Conservation (phyloP, 2,329 filamentous ascomycete genomes). For the Dothiorella sarmentorum region DNA sequence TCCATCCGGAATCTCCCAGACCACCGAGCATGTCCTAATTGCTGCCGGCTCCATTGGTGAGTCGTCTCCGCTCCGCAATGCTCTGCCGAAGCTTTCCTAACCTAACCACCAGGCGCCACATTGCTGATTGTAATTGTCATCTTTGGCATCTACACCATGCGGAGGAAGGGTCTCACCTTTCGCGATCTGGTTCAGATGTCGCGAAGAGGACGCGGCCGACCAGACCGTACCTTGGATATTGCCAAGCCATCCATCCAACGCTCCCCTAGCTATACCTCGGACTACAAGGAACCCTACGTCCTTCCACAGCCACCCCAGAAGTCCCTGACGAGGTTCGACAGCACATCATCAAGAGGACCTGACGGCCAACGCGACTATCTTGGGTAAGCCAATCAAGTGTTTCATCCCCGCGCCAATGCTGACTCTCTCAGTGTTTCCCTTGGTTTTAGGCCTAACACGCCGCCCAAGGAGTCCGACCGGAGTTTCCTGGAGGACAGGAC, state of each 20-base stretch:
- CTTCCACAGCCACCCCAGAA: conserved; percentile 1
- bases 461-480: not conserved
- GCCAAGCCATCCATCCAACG: conserved; percentile 1
- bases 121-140: conserved; percentile 38
- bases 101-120: conserved; percentile 32
- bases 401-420: not conserved
- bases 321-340: not conserved
- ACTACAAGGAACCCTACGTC: not conserved
- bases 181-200: conserved; percentile 12
- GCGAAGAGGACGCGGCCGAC: not conserved
- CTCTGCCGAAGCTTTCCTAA: not conserved
- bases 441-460: not conserved
- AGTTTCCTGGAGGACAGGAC: conserved; percentile 10
- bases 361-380: not conserved
- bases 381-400: not conserved
- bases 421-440: not conserved
- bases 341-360: not conserved
- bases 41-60: conserved; percentile 41
- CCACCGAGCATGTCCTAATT: conserved; percentile 39
- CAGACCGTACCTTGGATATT: conserved; percentile 15
- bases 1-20: conserved; percentile 30
- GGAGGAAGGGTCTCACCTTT: conserved; percentile 36
- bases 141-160: conserved; percentile 36
- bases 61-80: not conserved
- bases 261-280: conserved; percentile 5